Evolutionary conservation across 2,329 filamentous ascomycete species (phyloP), one percentile per base, ranked within the genome.

Genomic region (Aspergillus fischeri): DNA sequence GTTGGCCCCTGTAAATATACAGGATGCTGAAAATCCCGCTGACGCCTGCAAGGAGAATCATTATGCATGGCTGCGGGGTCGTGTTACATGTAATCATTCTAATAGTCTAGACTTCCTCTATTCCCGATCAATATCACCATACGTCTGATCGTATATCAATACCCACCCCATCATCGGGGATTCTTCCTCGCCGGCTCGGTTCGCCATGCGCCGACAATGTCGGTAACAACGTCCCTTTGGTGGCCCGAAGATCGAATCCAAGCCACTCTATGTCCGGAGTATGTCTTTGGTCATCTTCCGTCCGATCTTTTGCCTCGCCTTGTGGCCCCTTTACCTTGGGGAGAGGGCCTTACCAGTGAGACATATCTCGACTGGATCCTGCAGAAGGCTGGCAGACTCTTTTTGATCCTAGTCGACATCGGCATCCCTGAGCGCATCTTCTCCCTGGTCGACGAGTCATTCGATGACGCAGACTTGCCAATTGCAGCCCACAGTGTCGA

Each of bases 361-460:
- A 78, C 76, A 3, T 87, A 87, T 63, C 79, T 86, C 64, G 84
- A 86, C 67, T 86, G 83, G 83, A 86, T 87, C 53, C 72, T 87
- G 32, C 77, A 81, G 54, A 80, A 80, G 57, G 82, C 83, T 3
- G 78, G 80, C 58, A 78, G 83, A 35, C 70, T 86, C 14, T 87
- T 86, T 62, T 75, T 87, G 32, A 83, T 85, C 21, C 75, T 87
- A 27, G 76, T 78, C 49, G 81, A 84, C 55, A 79, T 85, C 55
- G 83, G 82, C 9, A 80, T 84, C n/a, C 80, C 84, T n/a, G 83
- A 85, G 61, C 81, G 83, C 58, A 86, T 87, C 48, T 86, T 86
- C 61, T 77, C 80, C 2, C 77, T 85, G 17, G 81, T 86, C 42
- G 84, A 86, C 63, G 80, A 82, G 56, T 84, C 81, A 3, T 83